These are phyloP conservation scores for Sugiyamaella marilandica DNA, from an alignment of 805 yeast species.

Conservation along the genomic window DNA sequence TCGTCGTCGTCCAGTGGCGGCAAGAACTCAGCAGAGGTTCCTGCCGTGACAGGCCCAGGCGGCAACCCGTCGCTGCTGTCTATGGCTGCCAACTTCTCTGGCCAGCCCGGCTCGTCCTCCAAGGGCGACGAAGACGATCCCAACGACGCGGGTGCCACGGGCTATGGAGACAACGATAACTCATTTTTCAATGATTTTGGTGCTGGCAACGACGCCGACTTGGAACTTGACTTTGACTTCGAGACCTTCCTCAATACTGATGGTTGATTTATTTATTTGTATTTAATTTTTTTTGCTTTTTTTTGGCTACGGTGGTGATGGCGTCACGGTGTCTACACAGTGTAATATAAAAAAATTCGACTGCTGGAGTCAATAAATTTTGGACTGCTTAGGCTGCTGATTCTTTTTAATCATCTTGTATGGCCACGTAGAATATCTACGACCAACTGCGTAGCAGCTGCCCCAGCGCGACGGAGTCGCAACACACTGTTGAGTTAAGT, in stretches of 20 bases:
- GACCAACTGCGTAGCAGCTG: too few relatives aligned
- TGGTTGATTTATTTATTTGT: constrained; percentile 9
- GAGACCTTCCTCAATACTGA: constrained; percentile 43
- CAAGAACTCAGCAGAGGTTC: constrained; percentile 6
- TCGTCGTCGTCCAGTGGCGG: constrained; percentile 2
- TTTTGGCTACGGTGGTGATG: background rate
- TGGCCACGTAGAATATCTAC: too few relatives aligned
- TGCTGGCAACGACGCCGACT: constrained; percentile 29
- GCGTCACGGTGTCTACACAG: background rate
- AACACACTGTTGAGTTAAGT: too few relatives aligned
- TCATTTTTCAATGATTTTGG: constrained; percentile 30
- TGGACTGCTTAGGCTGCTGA: too few relatives aligned
- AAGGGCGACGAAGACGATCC: constrained; percentile 10
- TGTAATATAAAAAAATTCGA: background rate
- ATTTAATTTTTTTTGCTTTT: constrained; percentile 2
- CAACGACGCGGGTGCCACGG: background rate
- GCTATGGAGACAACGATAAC: constrained; percentile 30
- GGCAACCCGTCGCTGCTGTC: constrained; percentile 16
- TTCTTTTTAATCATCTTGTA: too few relatives aligned
- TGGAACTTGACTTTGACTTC: constrained; percentile 39
- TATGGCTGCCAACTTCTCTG: constrained; percentile 21
- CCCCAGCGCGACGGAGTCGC: too few relatives aligned
- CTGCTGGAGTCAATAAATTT: too few relatives aligned
- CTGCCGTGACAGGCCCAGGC: background rate
- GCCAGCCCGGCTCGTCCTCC: constrained; percentile 3